These are phyloP conservation scores for Penicillium steckii DNA, from an alignment of 495 filamentous ascomycete species.

Conservation along the genomic window DNA sequence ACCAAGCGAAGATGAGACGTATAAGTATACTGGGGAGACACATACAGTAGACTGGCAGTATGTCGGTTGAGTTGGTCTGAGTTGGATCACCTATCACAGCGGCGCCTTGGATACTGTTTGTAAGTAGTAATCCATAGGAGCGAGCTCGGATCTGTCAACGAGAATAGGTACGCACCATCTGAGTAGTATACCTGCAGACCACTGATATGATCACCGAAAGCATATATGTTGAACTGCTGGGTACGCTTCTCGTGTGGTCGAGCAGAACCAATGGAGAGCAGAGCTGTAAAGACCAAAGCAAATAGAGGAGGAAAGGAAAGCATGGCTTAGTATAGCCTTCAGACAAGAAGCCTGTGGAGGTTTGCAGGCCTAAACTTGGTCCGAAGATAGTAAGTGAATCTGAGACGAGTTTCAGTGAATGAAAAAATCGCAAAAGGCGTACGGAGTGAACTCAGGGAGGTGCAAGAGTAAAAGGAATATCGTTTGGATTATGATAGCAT, in stretches of 20 bases:
- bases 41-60: slow-evolving; percentile 14
- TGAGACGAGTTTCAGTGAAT: neutral
- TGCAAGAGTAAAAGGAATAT: neutral
- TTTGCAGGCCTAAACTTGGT: neutral
- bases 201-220: slow-evolving; percentile 32
- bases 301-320: neutral
- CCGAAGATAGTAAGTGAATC: neutral
- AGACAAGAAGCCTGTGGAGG: neutral
- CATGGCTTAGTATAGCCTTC: neutral
- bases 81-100: slow-evolving; percentile 10
- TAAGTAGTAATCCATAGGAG: too few species aligned
- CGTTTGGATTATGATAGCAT: neutral
- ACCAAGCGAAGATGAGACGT: too few species aligned
- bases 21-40: neutral
- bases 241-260: slow-evolving; percentile 7
- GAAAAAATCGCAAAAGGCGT: neutral
- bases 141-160: too few species aligned
- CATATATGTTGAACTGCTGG: slow-evolving; percentile 30
- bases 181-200: slow-evolving; percentile 35
- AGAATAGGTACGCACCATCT: slow-evolving; percentile 26
- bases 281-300: neutral
- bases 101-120: slow-evolving; percentile 6
- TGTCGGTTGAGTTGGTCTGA: slow-evolving; percentile 2
- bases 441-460: neutral
- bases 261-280: slow-evolving; percentile 7